A percentile compares a stretch with the other conserved stretches of the same genome.
These are phyloP conservation scores for Diaporthe citriasiana DNA, from an alignment of 2,329 filamentous ascomycete genomes.

Conservation along the genomic window DNA sequence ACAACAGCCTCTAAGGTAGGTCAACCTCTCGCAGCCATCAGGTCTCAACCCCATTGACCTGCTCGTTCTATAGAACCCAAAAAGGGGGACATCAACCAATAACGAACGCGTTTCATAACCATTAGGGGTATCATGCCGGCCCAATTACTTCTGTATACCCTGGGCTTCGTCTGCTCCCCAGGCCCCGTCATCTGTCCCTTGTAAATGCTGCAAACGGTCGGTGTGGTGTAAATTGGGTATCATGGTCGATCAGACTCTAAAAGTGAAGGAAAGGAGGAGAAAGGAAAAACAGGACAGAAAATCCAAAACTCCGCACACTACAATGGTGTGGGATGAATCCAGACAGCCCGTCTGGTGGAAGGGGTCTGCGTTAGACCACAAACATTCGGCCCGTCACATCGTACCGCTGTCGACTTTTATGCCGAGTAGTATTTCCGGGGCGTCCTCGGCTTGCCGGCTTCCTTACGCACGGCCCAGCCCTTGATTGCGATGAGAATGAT, in stretches of 20 bases:
- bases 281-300: neutral
- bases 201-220: constrained; percentile 31
- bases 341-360: neutral
- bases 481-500: constrained; percentile 85
- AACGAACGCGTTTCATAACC: constrained; percentile 29
- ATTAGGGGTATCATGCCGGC: constrained; percentile 30
- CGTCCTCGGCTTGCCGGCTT: constrained; percentile 49
- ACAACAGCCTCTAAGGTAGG: neutral
- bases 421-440: constrained; percentile 31
- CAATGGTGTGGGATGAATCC: neutral
- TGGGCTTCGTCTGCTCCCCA: neutral
- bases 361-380: neutral
- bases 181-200: constrained; percentile 7
- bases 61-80: neutral
- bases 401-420: neutral
- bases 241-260: constrained; percentile 33
- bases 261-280: constrained; percentile 10
- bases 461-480: constrained; percentile 80
- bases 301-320: constrained; percentile 9
- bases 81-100: constrained; percentile 1
- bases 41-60: neutral
- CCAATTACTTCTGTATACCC: constrained; percentile 7
- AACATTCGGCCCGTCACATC: neutral
- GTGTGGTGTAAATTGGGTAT: constrained; percentile 42
- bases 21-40: neutral